phyloP scores from a whole-genome alignment of 371 early-diverging fungal species.

The Nematocida parisii region DNA sequence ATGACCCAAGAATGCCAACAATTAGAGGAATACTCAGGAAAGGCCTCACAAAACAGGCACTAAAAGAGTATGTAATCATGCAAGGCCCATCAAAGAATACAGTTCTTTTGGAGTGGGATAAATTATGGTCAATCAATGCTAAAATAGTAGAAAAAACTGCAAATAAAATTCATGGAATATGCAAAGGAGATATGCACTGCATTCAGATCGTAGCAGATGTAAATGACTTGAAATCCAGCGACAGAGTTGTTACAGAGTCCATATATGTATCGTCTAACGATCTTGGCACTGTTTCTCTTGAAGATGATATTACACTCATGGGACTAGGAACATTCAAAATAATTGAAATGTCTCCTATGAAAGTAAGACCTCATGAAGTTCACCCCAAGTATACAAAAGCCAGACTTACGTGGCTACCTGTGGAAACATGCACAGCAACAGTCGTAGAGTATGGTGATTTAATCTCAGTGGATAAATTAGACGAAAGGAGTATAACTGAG shows the following conservation, averaged over 20 bases:
- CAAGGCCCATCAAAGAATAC: conserved; percentile 94
- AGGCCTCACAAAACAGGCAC: conserved; percentile 93
- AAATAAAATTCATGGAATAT: conserved; percentile 82
- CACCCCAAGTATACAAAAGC: conserved; percentile 96
- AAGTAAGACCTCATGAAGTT: conserved; percentile 77
- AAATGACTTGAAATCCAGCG: conserved; percentile 1
- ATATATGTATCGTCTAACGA: conserved; percentile 80
- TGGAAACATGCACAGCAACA: conserved; percentile 65
- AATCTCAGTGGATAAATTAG: conserved; percentile 72
- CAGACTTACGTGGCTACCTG: conserved; percentile 91
- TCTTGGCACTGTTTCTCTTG: conserved; percentile 75
- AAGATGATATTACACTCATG: conserved; percentile 96
- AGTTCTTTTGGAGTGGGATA: conserved; percentile 91
- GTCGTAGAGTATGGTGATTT: conserved; percentile 73
- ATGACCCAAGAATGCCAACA: conserved; percentile 96
- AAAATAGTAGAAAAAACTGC: conserved; percentile 89
- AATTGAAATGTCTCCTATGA: conserved; percentile 72
- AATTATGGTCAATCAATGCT: conserved; percentile 97
- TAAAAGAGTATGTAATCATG: conserved; percentile 91
- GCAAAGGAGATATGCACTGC: conserved; percentile 70
- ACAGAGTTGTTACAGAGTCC: conserved; percentile 24
- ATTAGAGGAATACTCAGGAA: conserved; percentile 92
- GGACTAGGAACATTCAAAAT: conserved; percentile 97
- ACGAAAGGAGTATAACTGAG: conserved; percentile 72
- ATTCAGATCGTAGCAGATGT: conserved; percentile 4